These are phyloP conservation scores for Phytophthora pluvialis DNA, from an alignment of 352 stramenopile genomes.

Conservation along the genomic window DNA sequence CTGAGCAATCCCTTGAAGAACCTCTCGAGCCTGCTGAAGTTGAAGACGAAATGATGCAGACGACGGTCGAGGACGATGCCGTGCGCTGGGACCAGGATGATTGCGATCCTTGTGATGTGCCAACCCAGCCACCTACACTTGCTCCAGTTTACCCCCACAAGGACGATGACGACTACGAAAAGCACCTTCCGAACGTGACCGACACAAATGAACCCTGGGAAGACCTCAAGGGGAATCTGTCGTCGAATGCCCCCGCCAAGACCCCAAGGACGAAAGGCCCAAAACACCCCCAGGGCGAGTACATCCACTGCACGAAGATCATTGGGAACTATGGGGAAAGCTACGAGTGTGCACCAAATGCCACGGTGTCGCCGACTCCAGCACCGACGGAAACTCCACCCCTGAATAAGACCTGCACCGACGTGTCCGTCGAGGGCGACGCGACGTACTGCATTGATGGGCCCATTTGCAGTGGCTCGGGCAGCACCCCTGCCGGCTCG, in stretches of 20 bases:
- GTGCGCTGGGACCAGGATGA: constrained; percentile 20
- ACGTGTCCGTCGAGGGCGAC: constrained; percentile 54
- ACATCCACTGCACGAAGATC: constrained; percentile 13
- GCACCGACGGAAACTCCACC: not conserved
- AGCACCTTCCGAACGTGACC: constrained; percentile 15
- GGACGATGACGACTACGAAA: constrained; percentile 7
- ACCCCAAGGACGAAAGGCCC: not conserved
- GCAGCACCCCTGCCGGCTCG: constrained; percentile 41
- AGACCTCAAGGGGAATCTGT: constrained; percentile 14
- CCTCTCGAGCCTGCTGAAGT: not conserved
- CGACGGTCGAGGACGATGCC: not conserved
- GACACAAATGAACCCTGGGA: constrained; percentile 3
- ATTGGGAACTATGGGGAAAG: constrained; percentile 12
- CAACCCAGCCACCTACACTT: constrained; percentile 15
- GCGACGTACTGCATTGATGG: constrained; percentile 78
- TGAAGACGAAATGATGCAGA: not conserved
- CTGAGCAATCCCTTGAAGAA: not conserved
- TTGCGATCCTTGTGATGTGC: constrained; percentile 21
- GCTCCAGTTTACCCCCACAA: constrained; percentile 7
- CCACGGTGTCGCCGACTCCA: not conserved
- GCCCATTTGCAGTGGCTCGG: constrained; percentile 64
- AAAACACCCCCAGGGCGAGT: not conserved
- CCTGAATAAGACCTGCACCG: constrained; percentile 1
- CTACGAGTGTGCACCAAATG: constrained; percentile 7
- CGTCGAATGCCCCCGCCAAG: not conserved